phyloP scores from a whole-genome alignment of 805 yeast genomes.

The Wickerhamiella kurtzmanii region DNA sequence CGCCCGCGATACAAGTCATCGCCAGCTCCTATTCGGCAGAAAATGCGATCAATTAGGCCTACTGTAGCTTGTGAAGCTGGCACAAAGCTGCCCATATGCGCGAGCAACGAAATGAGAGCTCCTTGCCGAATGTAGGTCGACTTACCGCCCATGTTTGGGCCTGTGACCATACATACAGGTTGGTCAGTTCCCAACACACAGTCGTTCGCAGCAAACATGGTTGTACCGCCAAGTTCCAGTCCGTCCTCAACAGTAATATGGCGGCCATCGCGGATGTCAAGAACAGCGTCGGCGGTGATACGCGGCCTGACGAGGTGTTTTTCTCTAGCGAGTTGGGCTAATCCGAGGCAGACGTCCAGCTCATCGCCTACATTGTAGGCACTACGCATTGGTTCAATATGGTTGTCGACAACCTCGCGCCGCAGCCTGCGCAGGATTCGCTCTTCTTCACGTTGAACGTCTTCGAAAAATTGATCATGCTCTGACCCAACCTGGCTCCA shows the following conservation, averaged over 20 bases:
- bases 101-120: conserved; percentile 53
- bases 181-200: conserved; percentile 24
- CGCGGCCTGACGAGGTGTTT: conserved; percentile 52
- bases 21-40: conserved; percentile 64
- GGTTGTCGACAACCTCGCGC: conserved; percentile 31
- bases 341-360: conserved; percentile 60
- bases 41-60: conserved; percentile 65
- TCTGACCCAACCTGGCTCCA: conserved; percentile 42
- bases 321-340: conserved; percentile 60
- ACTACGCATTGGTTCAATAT: conserved; percentile 34
- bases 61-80: conserved; percentile 51
- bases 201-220: conserved; percentile 35
- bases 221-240: conserved; percentile 33
- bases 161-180: conserved; percentile 54
- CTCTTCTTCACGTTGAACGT: conserved; percentile 44
- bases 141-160: conserved; percentile 88
- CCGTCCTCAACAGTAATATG: conserved; percentile 82
- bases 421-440: conserved; percentile 38
- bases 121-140: conserved; percentile 62
- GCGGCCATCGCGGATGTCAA: conserved; percentile 52
- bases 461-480: conserved; percentile 33
- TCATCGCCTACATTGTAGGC: conserved; percentile 43
- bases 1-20: conserved; percentile 67
- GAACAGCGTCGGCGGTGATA: conserved; percentile 35
- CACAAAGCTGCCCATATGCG: conserved; percentile 63